A percentile compares a stretch with the other conserved stretches of the same genome.
Conservation (phyloP, 495 filamentous ascomycete species). For the Trichocladium uniseriatum region DNA sequence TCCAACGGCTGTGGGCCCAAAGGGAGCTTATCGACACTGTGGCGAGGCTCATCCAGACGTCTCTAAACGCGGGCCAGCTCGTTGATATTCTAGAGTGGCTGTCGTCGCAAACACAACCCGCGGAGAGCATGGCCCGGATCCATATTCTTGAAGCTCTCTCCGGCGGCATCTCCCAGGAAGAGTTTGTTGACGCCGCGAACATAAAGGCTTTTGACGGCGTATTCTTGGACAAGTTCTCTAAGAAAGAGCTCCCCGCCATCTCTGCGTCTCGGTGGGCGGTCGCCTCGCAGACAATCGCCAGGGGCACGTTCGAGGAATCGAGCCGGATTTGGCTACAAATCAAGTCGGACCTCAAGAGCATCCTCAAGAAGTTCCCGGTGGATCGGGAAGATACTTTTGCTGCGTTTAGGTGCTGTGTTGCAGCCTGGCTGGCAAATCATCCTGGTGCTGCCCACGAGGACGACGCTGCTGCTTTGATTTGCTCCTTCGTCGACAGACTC, state of each 20-base stretch:
- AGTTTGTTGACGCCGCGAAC: constrained; percentile 29
- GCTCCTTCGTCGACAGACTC: constrained; percentile 29
- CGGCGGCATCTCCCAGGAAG: constrained; percentile 35
- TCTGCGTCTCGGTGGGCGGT: constrained; percentile 32
- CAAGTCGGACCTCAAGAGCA: constrained; percentile 24
- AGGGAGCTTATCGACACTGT: constrained; percentile 44
- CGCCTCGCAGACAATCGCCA: constrained; percentile 26
- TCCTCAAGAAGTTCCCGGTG: constrained; percentile 25
- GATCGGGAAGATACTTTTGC: constrained; percentile 26
- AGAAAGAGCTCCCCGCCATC: constrained; percentile 15
- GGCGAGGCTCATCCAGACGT: constrained; percentile 31
- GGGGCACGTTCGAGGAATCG: constrained; percentile 27
- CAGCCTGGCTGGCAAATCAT: constrained; percentile 30
- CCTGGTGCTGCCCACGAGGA: constrained; percentile 27
- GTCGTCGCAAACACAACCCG: constrained; percentile 16
- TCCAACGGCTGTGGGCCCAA: constrained; percentile 53
- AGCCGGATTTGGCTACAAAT: constrained; percentile 29
- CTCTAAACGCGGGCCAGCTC: constrained; percentile 41
- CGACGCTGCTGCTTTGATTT: constrained; percentile 24
- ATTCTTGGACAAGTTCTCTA: constrained; percentile 10
- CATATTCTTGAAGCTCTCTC: constrained; percentile 42
- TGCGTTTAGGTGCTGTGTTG: constrained; percentile 34
- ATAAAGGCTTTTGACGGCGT: constrained; percentile 19
- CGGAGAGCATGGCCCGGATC: constrained; percentile 23
- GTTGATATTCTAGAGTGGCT: constrained; percentile 37